Percentiles rank a stretch among this genome's conserved stretches.
phyloP scores from a whole-genome alignment of 1,284 basidiomycete genomes.

The Pterulicium gracile region DNA sequence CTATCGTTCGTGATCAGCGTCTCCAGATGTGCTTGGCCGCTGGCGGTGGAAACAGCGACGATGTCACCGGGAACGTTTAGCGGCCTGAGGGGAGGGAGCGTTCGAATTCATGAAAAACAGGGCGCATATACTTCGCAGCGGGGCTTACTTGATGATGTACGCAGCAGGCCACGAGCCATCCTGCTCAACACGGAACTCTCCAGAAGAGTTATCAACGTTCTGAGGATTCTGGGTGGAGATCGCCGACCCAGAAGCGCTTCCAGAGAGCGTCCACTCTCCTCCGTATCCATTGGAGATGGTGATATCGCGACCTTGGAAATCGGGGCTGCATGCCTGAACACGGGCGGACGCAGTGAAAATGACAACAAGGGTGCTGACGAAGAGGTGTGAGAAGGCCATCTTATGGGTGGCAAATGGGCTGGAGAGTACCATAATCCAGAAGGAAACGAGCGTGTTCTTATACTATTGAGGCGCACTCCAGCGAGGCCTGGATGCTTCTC shows the following conservation, averaged over 20 bases:
- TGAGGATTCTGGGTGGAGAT: neutral
- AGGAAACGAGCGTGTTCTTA: too few species aligned
- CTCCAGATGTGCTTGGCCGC: neutral
- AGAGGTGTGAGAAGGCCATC: too few species aligned
- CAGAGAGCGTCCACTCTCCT: neutral
- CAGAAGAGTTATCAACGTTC: neutral
- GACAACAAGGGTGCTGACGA: too few species aligned
- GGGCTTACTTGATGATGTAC: neutral
- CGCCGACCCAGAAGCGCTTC: neutral
- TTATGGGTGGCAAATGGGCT: too few species aligned
- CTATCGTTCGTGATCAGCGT: neutral
- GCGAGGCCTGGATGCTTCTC: too few species aligned
- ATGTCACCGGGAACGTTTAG: neutral
- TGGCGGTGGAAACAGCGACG: neutral
- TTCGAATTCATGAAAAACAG: too few species aligned
- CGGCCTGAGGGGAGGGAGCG: neutral
- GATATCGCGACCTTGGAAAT: neutral
- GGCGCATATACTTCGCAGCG: too few species aligned
- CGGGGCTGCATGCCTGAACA: neutral
- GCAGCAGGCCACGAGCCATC: neutral
- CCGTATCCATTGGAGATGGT: neutral
- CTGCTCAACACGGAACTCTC: neutral
- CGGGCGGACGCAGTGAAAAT: too few species aligned
- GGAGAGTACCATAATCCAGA: too few species aligned
- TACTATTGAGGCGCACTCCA: too few species aligned